Base-by-base conservation (phyloP, 2,329 filamentous ascomycete species). In the Xylariomycetidae sp. region DNA sequence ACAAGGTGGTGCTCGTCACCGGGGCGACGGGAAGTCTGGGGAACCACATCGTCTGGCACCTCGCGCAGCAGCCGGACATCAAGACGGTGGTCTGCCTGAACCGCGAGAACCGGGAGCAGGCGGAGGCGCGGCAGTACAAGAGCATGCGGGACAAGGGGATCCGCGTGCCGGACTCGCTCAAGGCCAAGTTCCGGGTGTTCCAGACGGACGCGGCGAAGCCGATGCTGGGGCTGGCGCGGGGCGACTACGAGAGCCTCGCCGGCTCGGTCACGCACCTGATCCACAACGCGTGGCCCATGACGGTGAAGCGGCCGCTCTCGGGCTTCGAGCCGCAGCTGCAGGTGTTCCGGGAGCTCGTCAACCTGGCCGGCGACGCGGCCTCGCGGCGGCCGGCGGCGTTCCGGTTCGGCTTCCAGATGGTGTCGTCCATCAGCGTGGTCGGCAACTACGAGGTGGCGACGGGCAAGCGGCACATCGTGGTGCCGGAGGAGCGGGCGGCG, bases 21-120 rank as follows among this genome's bases (percentile, higher is more conserved):
- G 63, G 63, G 5, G 56, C 56, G 0, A 52, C 62, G 0, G 64
- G 64, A 3, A 59, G 60, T 30, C 46, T 67, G 0, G 65, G 64
- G 1, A 27, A 46, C 0, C 59, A 68, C 36, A 34, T 67, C 2
- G 58, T 60, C 3, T 33, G 38, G 2, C 26, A 53, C 5, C 33
- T 60, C 3, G 55, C 61, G 8, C 14, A 37, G 0, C 44, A 41
- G 0, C 26, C 53, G 0, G 41, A 48, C 10, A 57, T 67, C 4
- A n/a, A 32, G 3, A 36, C 25, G 3, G 50, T 62, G 1, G 39
- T 71, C 5, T 74, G 70, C 36, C 41, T 76, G 10, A 76, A 75
- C 43, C 61, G 70, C 2, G 41, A 40, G 6, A 56, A 45, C 15
- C 35, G 30, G 17, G 12, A 26, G 7, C 28, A 35, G 1, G n/a